Evolutionary conservation across 495 filamentous ascomycete genomes (phyloP), one percentile per base, ranked within the genome.

Genomic region (Patellaria atrata): DNA sequence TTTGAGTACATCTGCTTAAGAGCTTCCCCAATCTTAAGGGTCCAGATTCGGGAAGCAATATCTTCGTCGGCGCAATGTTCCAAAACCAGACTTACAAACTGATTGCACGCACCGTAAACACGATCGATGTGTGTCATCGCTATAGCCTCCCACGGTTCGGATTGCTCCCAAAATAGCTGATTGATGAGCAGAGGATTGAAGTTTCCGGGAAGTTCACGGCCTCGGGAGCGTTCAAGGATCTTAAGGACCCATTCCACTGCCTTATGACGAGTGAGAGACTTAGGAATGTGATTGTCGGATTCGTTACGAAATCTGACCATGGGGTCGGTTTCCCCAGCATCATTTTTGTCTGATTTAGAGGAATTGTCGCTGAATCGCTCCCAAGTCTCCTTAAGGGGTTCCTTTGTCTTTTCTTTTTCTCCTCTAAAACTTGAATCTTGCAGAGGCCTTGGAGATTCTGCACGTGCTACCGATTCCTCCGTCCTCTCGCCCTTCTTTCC

Each of bases 151-250:
- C 51, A 49, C 3, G 22, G 29, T 17, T 26, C 13, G 3, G 41
- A 46, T 22, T 48, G 45, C 32, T 52, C 45, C 45, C 45, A 50
- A 37, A 52, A 49, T 3, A 49, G 26, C 30, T 52, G 38, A n/a
- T 28, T 35, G 27, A 49, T 44, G 8, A 49, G 20, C 10, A 46
- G 4, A 2, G 49, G 41, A 26, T 52, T 49, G 41, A 46, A 46
- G 27, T 37, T 52, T 10, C 49, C 48, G 6, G 45, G 41, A 5
- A 51, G 22, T 30, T 51, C 48, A 3, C 4, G 14, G 21, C 48
- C 48, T 27, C 48, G 48, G 8, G 40, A 32, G 3, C 48, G 44
- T 19, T 38, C 20, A 4, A 49, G 31, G 12, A 43, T 33, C 0
- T 24, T 5, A 8, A 24, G n/a, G 10, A 52, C 46, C 49, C 49